Conservation (phyloP, 768 basidiomycete genomes). For the Hygrocybe punicea region DNA sequence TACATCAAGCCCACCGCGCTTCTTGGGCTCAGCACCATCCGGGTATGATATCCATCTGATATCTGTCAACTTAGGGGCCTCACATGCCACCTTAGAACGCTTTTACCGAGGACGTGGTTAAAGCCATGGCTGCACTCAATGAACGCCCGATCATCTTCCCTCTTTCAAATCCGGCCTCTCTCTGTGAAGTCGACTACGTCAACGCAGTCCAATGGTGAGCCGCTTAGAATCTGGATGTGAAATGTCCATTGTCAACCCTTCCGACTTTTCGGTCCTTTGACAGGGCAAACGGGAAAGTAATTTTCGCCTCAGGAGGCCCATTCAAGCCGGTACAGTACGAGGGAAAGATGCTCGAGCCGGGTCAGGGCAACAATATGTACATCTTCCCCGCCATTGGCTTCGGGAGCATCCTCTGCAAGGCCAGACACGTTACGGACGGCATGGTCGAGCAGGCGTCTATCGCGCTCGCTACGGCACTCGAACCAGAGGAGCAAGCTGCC, state of each 20-base stretch:
- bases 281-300: slow-evolving; percentile 61
- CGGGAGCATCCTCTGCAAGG: slow-evolving; percentile 56
- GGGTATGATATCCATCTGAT: slow-evolving; percentile 25
- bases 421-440: slow-evolving; percentile 56
- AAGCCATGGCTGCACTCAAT: slow-evolving; percentile 62
- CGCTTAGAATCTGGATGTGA: not conserved
- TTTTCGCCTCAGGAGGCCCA: slow-evolving; percentile 74
- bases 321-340: slow-evolving; percentile 52
- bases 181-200: slow-evolving; percentile 57
- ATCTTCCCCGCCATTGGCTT: slow-evolving; percentile 62
- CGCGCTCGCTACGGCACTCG: slow-evolving; percentile 56
- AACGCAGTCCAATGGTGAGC: slow-evolving; percentile 58
- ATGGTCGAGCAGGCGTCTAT: slow-evolving; percentile 70
- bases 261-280: not conserved
- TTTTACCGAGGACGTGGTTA: slow-evolving; percentile 62
- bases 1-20: slow-evolving; percentile 75
- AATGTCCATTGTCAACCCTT: not conserved
- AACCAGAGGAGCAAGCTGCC: slow-evolving; percentile 49
- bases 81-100: slow-evolving; percentile 39
- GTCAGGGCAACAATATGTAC: slow-evolving; percentile 82
- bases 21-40: slow-evolving; percentile 65
- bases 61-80: not conserved
- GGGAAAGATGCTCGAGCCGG: slow-evolving; percentile 53
- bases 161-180: slow-evolving; percentile 66
- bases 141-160: slow-evolving; percentile 77